Evolutionary conservation across 202 grass and related monocot genomes (phyloP).

Genomic region (Cymbopogon flexuosus): DNA sequence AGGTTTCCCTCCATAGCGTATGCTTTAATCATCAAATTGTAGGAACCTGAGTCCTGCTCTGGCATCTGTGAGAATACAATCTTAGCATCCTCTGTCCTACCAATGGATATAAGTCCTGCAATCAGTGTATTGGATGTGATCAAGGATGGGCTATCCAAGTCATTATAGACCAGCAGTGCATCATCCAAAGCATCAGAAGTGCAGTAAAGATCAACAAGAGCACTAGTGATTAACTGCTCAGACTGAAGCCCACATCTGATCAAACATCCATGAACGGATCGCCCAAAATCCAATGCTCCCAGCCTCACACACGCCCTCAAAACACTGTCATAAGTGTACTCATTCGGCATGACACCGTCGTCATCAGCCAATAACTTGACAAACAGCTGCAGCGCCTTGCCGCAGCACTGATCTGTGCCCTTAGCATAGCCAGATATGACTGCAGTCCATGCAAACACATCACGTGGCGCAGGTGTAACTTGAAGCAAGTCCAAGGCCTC

Average conservation of each 20-base stretch:
- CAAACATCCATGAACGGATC: conserved; percentile 43
- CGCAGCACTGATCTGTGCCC: not conserved
- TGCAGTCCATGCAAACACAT: conserved; percentile 46
- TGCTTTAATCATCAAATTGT: conserved; percentile 54
- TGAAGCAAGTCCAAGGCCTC: conserved; percentile 42
- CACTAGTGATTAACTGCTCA: conserved; percentile 43
- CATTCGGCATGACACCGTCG: conserved; percentile 23
- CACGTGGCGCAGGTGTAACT: conserved; percentile 31
- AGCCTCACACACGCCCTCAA: conserved; percentile 48
- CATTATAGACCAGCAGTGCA: conserved; percentile 33
- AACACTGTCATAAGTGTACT: conserved; percentile 46
- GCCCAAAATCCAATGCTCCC: conserved; percentile 34
- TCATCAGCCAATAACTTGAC: conserved; percentile 20
- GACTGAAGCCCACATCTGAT: conserved; percentile 29
- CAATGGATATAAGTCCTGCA: conserved; percentile 30
- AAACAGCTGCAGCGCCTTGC: conserved; percentile 39
- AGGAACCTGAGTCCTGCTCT: conserved; percentile 42
- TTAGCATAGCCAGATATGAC: conserved; percentile 44
- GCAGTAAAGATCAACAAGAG: conserved; percentile 55
- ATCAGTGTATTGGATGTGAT: conserved; percentile 46
- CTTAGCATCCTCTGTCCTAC: conserved; percentile 37
- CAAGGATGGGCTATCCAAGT: conserved; percentile 38
- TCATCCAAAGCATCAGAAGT: conserved; percentile 38
- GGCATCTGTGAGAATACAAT: conserved; percentile 37
- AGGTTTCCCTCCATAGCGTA: conserved; percentile 42